Conservation (phyloP, 345 rosid species). For the Citropsis articulata region DNA sequence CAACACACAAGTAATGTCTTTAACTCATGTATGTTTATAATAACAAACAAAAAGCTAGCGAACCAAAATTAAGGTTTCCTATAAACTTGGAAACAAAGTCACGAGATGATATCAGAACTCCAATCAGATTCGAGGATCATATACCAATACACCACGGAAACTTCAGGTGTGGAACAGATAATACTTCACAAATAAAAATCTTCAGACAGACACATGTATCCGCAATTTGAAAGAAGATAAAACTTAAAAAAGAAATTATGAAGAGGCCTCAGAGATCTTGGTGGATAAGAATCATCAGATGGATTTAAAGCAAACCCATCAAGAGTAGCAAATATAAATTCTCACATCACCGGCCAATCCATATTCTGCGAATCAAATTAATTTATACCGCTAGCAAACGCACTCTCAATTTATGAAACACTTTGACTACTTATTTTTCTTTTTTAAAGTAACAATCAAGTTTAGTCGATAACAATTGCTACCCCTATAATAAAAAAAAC, state of each 20-base stretch:
- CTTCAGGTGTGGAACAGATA: no score
- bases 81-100: background rate
- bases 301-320: background rate
- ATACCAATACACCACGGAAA: background rate
- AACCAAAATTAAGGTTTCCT: background rate
- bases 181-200: background rate
- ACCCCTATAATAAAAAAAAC: background rate
- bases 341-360: background rate
- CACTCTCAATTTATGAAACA: background rate
- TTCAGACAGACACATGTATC: background rate
- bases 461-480: no score
- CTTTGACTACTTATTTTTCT: no score
- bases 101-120: background rate
- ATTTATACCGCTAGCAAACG: background rate
- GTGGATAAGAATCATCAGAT: slow-evolving; percentile 5
- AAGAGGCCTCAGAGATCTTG: background rate
- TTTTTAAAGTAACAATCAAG: no score
- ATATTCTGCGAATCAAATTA: background rate
- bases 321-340: slow-evolving; percentile 17
- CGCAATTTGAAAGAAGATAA: background rate
- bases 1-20: background rate
- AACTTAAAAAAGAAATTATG: background rate
- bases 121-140: background rate
- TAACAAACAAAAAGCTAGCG: background rate
- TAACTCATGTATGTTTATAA: background rate